A percentile compares a stretch with the other conserved stretches of the same genome.
phyloP scores from a whole-genome alignment of 352 stramenopile species.

The Phytophthora hibernalis region DNA sequence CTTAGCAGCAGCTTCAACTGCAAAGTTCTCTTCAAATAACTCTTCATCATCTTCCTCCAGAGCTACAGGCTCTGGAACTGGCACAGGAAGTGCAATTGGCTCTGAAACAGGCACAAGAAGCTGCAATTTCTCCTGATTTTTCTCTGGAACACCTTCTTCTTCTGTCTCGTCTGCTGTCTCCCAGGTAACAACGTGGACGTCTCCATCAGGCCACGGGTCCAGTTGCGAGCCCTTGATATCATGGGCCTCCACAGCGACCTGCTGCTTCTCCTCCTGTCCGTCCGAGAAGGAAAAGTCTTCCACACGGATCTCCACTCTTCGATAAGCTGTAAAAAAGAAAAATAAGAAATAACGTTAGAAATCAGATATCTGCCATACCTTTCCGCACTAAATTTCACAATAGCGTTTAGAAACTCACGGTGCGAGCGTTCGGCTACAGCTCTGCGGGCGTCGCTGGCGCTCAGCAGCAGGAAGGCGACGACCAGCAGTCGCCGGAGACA shows the following conservation, averaged over 20 bases:
- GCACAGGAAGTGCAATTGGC: conserved; percentile 1
- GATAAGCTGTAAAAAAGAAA: conserved; percentile 27
- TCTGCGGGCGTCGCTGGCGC: conserved; percentile 45
- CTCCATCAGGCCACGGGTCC: conserved; percentile 29
- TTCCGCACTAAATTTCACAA: no score
- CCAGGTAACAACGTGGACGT: conserved; percentile 41
- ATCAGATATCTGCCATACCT: neutral
- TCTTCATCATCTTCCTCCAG: conserved; percentile 13
- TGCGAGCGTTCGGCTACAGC: conserved; percentile 43
- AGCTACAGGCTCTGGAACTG: neutral
- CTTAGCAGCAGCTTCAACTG: conserved; percentile 16
- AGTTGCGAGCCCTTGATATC: conserved; percentile 70
- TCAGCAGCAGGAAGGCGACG: conserved; percentile 36
- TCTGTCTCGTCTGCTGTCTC: conserved; percentile 34
- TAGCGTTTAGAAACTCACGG: conserved; percentile 26
- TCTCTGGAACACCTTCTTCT: neutral
- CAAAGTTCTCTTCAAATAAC: conserved; percentile 11
- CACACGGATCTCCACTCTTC: conserved; percentile 64
- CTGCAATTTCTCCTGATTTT: conserved; percentile 2
- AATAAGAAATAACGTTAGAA: conserved; percentile 3
- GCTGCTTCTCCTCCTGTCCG: conserved; percentile 44
- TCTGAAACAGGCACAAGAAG: neutral
- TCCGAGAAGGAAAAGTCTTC: conserved; percentile 77
- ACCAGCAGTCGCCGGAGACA: conserved; percentile 32
- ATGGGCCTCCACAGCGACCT: conserved; percentile 59